Base-by-base conservation (phyloP, 1,284 basidiomycete species). In the Inonotus obliquus region DNA sequence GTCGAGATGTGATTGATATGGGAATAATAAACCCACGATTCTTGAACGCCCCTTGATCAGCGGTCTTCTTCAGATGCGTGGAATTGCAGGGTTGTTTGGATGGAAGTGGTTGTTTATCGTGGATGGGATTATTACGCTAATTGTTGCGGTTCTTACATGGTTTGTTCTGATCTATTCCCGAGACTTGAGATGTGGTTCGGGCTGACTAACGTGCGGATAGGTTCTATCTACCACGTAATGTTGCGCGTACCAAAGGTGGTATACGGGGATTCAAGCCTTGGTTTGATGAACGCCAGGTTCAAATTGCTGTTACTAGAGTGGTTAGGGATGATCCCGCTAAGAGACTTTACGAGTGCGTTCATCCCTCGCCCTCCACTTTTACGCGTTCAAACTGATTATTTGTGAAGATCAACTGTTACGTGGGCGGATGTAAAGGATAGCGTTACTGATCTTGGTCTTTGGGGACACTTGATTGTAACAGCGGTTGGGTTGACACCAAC, bases 71-170 rank as follows among this genome's bases (percentile, higher is more conserved):
- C 72, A 72, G 54, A 55, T 76, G 37, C 66, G 71, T 14, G 75
- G 74, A 10, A 60, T 70, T 1, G 65, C 57, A 0, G 74, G 75
- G 2, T 64, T 76, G 19, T 71, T 73, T 55, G 75, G 75, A 0
- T 76, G 75, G 75, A 76, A 76, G 60, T 76, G 75, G 75, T 62
- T 76, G 13, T 76, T 75, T 61, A 59, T 76, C n/a, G 72, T 76
- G 27, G 74, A 76, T 59, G 74, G 74, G 2, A 67, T 74, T 37
- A 74, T 76, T 32, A 76, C 75, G 0, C 60, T 76, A 1, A 37
- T 71, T 1, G 72, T 73, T 17, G 69, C 75, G 1, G 62, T 73
- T 25, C 64, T 68, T 4, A 75, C 75, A 19, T 75, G 72, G 74
- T 74, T 59, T 27, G 62, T 54, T 52, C 25, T 45, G 1, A 52